Base-by-base conservation (phyloP, 495 filamentous ascomycete genomes). In the Elasticomyces elasticus region DNA sequence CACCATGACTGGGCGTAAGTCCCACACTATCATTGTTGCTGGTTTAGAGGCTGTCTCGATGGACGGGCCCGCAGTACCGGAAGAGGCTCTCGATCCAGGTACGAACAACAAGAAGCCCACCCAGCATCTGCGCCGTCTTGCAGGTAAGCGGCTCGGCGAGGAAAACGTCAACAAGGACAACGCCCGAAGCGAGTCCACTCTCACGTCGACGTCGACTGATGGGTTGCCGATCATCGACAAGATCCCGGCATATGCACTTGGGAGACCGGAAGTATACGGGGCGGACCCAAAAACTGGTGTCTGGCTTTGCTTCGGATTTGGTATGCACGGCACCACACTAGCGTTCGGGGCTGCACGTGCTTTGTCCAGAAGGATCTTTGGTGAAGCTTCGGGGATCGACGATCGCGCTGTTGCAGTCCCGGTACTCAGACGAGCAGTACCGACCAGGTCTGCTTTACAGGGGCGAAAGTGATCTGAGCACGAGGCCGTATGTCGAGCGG, bases 281-380 rank as follows among this genome's bases (percentile, higher is more conserved):
- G 1, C 15, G 19, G 37, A 47, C 24, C 17, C 3, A 1, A 22
- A 24, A 11, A 33, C 24, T 25, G 52, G 46, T 15, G 47, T 60
- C 6, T 60, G 57, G 57, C 35, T 60, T 10, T 55, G 57, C 48
- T 60, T 35, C 33, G 57, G 57, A n/a, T 60, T 60, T 25, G 57
- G 57, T 4, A 42, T 42, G 47, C 27, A 55, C 22, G 57, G 57
- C 6, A 60, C 57, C 13, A 44, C 47, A 20, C 46, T 60, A 9
- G 57, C 52, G 22, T 52, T 52, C 1, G 57, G 45, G 11, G 52
- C 42, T 35, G 57, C 57, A 9, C 17, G 33, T 33, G 35, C 38
- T 11, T 33, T 60, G 10, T 25, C 7, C 4, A 20, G 35, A 17
- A 55, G 40, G 52, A 55, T 55, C 31, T 51, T 60, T 15, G 40